Conservation (phyloP, 208 protist genomes). For the Acanthamoeba lenticulata region DNA sequence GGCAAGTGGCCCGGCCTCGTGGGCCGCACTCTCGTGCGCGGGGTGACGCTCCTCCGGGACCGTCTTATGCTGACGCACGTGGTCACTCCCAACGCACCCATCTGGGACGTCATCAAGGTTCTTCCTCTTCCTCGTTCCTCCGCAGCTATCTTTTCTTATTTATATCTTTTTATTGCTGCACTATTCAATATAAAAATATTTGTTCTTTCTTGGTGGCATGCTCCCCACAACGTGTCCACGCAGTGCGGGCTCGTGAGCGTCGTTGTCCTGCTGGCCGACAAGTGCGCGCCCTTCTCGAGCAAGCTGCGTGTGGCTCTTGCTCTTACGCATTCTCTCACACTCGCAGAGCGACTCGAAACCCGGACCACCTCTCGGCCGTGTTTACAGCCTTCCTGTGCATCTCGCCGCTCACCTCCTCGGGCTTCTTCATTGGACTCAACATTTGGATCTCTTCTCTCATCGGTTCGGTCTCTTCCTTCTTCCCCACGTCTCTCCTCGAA, state of each 20-base stretch:
- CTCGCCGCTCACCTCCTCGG: not conserved
- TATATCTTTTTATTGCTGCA: not conserved
- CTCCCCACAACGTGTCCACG: not conserved
- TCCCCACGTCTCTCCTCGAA: no score
- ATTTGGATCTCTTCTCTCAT: not conserved
- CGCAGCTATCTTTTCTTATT: not conserved
- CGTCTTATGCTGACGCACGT: not conserved
- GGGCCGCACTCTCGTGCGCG: no score
- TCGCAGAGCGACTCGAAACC: not conserved
- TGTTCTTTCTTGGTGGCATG: no score
- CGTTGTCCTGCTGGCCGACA: not conserved
- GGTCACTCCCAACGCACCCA: slow-evolving; percentile 5
- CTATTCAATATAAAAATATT: no score
- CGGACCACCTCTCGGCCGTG: not conserved
- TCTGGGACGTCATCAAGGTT: not conserved
- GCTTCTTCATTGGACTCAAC: not conserved
- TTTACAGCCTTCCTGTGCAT: slow-evolving; percentile 28
- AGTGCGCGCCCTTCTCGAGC: not conserved
- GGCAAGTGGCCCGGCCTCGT: no score
- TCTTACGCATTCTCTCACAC: not conserved
- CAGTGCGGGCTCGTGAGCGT: not conserved
- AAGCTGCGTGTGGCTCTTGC: not conserved
- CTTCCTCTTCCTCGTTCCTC: no score
- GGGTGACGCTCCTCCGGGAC: not conserved
- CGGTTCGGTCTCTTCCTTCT: not conserved